A percentile compares a stretch with the other conserved stretches of the same genome.
Evolutionary conservation across 176 grass and related monocot genomes (phyloP).

Genomic region (Poa annua): DNA sequence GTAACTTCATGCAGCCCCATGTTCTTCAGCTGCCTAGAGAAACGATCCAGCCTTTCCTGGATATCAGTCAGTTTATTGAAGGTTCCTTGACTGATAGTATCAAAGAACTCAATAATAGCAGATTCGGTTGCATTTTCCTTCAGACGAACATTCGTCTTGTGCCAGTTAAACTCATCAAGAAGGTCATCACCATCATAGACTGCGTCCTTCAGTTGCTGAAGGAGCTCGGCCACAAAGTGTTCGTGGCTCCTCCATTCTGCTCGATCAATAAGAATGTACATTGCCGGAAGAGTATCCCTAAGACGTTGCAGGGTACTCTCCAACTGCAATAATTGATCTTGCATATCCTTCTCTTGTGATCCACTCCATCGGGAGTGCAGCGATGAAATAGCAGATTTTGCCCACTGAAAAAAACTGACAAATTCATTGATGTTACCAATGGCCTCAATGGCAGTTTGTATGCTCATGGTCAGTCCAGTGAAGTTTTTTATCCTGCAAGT

Average conservation of each 20-base stretch:
- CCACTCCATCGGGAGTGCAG: neutral
- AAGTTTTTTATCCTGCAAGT: neutral
- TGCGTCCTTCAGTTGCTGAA: slow-evolving; percentile 9
- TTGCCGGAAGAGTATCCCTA: neutral
- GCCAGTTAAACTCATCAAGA: neutral
- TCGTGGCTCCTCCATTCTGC: neutral
- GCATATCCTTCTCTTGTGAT: neutral
- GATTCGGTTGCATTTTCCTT: neutral
- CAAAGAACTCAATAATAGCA: neutral
- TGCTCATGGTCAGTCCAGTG: neutral
- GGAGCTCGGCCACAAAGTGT: neutral
- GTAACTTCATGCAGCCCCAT: neutral
- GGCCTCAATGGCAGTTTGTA: neutral
- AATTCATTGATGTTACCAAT: neutral
- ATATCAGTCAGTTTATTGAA: neutral
- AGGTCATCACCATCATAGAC: neutral
- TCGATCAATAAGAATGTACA: neutral
- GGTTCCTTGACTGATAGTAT: neutral
- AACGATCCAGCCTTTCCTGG: neutral
- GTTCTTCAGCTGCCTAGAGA: neutral
- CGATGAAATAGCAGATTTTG: neutral
- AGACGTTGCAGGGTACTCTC: neutral
- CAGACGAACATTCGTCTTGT: neutral
- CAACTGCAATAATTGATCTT: neutral
- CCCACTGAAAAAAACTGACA: neutral